Percentiles rank a stretch among this genome's conserved stretches.
Conservation (phyloP, 306 rosid genomes). For the Rosa rugosa region DNA sequence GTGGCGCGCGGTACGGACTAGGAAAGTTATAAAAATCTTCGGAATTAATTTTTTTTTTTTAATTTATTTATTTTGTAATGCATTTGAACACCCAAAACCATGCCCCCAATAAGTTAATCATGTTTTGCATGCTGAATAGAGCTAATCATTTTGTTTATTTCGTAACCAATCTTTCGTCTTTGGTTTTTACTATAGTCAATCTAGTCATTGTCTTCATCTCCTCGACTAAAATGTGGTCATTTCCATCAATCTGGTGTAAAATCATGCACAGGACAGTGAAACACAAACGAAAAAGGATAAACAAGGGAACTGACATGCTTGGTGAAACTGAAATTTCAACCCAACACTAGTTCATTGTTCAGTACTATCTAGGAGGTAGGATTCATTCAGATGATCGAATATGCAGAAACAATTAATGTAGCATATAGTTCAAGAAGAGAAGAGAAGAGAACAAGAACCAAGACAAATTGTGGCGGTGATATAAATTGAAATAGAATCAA, state of each 20-base stretch:
- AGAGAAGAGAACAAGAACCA: background rate
- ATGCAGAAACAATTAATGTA: background rate
- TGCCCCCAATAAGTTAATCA: too few relatives aligned
- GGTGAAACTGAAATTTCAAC: background rate
- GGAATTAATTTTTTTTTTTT: too few relatives aligned
- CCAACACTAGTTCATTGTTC: background rate
- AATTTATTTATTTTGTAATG: too few relatives aligned
- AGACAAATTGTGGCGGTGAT: background rate
- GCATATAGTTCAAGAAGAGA: background rate
- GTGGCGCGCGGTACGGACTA: background rate
- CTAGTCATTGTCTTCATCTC: background rate
- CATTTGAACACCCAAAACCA: too few relatives aligned
- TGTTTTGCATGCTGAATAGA: background rate
- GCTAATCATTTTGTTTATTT: background rate
- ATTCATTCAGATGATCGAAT: background rate
- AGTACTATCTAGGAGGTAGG: background rate
- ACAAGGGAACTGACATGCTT: background rate
- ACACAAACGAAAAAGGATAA: background rate
- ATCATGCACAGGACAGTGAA: background rate
- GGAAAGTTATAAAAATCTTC: too few relatives aligned
- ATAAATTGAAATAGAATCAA: slow-evolving; percentile 22
- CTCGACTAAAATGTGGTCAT: background rate
- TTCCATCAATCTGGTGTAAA: background rate
- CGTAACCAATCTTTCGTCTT: background rate
- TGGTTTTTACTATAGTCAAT: background rate